Conservation (phyloP, 2,329 filamentous ascomycete species). For the Nothophoma quercina region DNA sequence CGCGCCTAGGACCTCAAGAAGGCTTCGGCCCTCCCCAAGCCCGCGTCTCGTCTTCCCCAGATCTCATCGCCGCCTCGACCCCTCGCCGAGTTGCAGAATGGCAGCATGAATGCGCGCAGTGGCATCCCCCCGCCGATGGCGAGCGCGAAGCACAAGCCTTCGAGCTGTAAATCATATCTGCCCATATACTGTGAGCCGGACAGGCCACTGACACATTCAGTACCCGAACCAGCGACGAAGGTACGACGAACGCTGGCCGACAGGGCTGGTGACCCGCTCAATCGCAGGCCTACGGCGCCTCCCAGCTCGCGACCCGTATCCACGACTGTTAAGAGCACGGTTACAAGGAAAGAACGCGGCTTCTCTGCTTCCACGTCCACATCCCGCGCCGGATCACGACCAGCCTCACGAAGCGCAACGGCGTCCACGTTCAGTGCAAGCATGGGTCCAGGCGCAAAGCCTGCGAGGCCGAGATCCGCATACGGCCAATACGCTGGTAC, state of each 20-base stretch:
- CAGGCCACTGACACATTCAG: conserved; percentile 41
- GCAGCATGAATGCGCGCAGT: conserved; percentile 62
- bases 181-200: conserved; percentile 11
- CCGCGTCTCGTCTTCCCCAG: conserved; percentile 35
- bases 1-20: conserved; percentile 32
- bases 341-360: conserved; percentile 50
- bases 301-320: conserved; percentile 52
- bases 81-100: conserved; percentile 60
- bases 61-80: conserved; percentile 38
- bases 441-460: conserved; percentile 61
- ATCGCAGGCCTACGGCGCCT: conserved; percentile 52
- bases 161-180: conserved; percentile 52
- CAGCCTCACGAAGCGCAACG: conserved; percentile 55
- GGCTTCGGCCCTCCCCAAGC: conserved; percentile 41
- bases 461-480: conserved; percentile 59
- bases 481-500: conserved; percentile 40
- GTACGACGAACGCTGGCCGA: conserved; percentile 59
- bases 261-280: conserved; percentile 56
- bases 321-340: conserved; percentile 55
- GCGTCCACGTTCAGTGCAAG: conserved; percentile 60
- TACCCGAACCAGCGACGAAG: conserved; percentile 58
- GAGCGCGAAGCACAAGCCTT: conserved; percentile 60
- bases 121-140: conserved; percentile 57
- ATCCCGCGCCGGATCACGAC: conserved; percentile 49
- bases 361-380: conserved; percentile 47